Evolutionary conservation across 2,329 filamentous ascomycete species (phyloP).

Genomic region (Penicillium sp.): DNA sequence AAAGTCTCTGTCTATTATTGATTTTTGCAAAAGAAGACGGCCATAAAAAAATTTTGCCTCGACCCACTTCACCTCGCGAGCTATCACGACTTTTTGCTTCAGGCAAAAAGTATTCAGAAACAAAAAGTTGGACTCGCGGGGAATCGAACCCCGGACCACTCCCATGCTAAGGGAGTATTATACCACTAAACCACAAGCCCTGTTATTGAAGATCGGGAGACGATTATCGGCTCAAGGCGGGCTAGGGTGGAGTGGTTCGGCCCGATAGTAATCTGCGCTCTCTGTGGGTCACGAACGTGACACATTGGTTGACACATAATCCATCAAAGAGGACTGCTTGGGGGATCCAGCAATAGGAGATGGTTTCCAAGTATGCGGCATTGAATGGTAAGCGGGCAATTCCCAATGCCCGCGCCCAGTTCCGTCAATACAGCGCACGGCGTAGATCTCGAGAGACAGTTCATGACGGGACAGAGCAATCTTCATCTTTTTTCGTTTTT

Average conservation of each 20-base stretch:
- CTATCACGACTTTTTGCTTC: neutral
- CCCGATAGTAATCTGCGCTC: neutral
- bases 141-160: conserved; percentile 52
- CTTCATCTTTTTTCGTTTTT: conserved; percentile 35
- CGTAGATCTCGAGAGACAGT: conserved; percentile 26
- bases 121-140: conserved; percentile 45
- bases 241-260: conserved; percentile 5
- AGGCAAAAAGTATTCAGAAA: conserved; percentile 1
- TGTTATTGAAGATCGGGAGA: conserved; percentile 7
- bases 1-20: neutral
- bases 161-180: conserved; percentile 52
- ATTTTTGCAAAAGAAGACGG: neutral
- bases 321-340: conserved; percentile 24
- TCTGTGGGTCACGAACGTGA: neutral
- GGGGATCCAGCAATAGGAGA: conserved; percentile 3
- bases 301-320: conserved; percentile 18
- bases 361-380: conserved; percentile 27
- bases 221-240: conserved; percentile 6
- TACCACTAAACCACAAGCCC: conserved; percentile 50
- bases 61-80: conserved; percentile 4
- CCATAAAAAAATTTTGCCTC: neutral
- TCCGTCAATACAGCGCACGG: conserved; percentile 19
- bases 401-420: conserved; percentile 15
- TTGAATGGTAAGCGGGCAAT: conserved; percentile 9
- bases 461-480: conserved; percentile 31